Conservation (phyloP, 2,329 filamentous ascomycete species). For the Metarhizium robertsii region DNA sequence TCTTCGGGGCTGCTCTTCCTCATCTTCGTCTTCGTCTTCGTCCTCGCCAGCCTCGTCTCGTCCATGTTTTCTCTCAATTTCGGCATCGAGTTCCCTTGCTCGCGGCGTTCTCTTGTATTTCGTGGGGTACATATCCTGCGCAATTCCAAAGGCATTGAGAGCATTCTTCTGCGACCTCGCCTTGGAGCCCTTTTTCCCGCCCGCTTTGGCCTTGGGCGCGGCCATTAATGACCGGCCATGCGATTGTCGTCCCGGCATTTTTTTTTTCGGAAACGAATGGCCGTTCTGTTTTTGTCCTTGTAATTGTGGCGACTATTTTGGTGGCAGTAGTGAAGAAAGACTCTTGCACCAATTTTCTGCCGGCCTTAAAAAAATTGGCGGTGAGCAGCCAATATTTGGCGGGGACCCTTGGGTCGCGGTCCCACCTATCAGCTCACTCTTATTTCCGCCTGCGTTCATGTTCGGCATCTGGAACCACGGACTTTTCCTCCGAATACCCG, state of each 20-base stretch:
- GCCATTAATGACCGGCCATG: conserved; percentile 44
- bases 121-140: conserved; percentile 41
- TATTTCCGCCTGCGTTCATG: conserved; percentile 7
- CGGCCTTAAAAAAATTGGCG: conserved; percentile 19
- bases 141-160: conserved; percentile 49
- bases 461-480: no score
- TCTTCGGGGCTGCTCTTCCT: conserved; percentile 33
- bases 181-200: conserved; percentile 33
- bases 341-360: conserved; percentile 19
- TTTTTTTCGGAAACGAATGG: conserved; percentile 9
- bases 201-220: conserved; percentile 22
- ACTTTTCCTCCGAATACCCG: neutral
- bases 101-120: conserved; percentile 39
- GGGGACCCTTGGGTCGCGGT: conserved; percentile 13
- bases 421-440: conserved; percentile 22
- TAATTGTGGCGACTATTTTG: neutral
- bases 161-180: conserved; percentile 39
- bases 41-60: conserved; percentile 38
- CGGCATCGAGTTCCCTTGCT: conserved; percentile 41
- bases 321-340: neutral
- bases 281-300: neutral
- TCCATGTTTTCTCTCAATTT: conserved; percentile 33
- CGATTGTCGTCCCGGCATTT: conserved; percentile 50
- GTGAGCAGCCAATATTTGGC: conserved; percentile 16
- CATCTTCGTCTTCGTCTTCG: conserved; percentile 30